phyloP scores from a whole-genome alignment of 2,329 filamentous ascomycete species.

The Exophiala lecanii-corni region DNA sequence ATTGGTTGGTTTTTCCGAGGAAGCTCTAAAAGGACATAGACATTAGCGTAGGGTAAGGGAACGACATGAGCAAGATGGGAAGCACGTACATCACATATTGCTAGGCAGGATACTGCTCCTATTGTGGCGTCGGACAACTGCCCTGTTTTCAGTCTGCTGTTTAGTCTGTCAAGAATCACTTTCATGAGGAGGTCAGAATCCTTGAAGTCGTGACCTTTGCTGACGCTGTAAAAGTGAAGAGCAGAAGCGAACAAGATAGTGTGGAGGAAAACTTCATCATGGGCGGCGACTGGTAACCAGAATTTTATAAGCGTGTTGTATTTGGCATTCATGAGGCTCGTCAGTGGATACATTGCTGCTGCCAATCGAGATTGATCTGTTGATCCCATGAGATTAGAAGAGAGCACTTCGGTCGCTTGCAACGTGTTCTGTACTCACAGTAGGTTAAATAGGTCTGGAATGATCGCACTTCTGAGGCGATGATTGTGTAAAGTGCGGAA shows the following conservation, averaged over 20 bases:
- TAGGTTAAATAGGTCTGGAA: slow-evolving; percentile 15
- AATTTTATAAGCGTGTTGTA: slow-evolving; percentile 14
- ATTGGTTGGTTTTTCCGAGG: slow-evolving; percentile 16
- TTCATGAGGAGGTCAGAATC: slow-evolving; percentile 17
- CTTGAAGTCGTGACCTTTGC: slow-evolving; percentile 3
- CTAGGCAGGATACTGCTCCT: slow-evolving; percentile 21
- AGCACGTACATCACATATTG: slow-evolving; percentile 15
- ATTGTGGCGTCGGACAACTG: slow-evolving; percentile 21
- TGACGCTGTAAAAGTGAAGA: slow-evolving; percentile 5
- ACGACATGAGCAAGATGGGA: too few relatives aligned
- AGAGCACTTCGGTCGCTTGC: too few relatives aligned
- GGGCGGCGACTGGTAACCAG: slow-evolving; percentile 19
- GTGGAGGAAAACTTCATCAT: slow-evolving; percentile 19
- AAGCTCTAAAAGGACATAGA: slow-evolving; percentile 10
- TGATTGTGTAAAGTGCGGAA: slow-evolving; percentile 12
- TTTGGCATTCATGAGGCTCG: slow-evolving; percentile 7
- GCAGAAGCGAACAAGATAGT: slow-evolving; percentile 19
- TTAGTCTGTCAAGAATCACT: slow-evolving; percentile 19
- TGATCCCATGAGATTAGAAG: too few relatives aligned
- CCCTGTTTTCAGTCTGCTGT: slow-evolving; percentile 10
- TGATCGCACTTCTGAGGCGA: slow-evolving; percentile 17
- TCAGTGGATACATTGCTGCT: slow-evolving; percentile 14
- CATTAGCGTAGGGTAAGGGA: too few relatives aligned
- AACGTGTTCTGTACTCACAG: too few relatives aligned
- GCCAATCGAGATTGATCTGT: slow-evolving; percentile 18